Percentiles rank a stretch among this genome's conserved stretches.
These are phyloP conservation scores for Candida sakaeoensis DNA, from an alignment of 805 yeast species.

Conservation along the genomic window DNA sequence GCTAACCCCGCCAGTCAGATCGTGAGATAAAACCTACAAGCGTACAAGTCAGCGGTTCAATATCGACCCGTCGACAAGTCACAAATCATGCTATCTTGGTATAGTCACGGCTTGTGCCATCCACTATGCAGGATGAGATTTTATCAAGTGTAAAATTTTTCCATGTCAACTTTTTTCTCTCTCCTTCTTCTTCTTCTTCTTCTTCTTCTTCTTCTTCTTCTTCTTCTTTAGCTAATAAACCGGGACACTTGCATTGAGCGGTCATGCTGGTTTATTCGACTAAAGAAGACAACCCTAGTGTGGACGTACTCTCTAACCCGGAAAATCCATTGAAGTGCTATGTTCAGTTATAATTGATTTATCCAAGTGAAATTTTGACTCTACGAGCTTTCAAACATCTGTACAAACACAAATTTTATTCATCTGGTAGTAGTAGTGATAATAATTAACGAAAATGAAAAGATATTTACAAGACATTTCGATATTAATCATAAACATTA, in stretches of 20 bases:
- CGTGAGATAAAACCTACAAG: too few relatives aligned
- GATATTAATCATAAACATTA: not conserved
- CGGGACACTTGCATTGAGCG: slow-evolving; percentile 22
- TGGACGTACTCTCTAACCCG: slow-evolving; percentile 29
- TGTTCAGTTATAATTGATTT: slow-evolving; percentile 17
- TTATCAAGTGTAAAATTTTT: too few relatives aligned
- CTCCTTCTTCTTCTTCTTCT: slow-evolving; percentile 3
- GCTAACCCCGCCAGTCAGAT: too few relatives aligned
- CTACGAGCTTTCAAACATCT: slow-evolving; percentile 14
- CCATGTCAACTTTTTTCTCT: not conserved
- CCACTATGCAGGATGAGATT: too few relatives aligned
- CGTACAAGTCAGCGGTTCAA: too few relatives aligned
- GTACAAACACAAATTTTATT: not conserved
- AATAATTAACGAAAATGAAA: too few relatives aligned
- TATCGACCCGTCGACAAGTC: too few relatives aligned
- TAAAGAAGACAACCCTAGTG: slow-evolving; percentile 15
- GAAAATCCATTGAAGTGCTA: slow-evolving; percentile 17
- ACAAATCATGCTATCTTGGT: too few relatives aligned
- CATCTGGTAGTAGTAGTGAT: not conserved
- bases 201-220: slow-evolving; percentile 5
- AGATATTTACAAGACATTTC: not conserved
- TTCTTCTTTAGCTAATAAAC: slow-evolving; percentile 12
- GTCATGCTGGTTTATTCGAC: slow-evolving; percentile 15
- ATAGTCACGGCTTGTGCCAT: too few relatives aligned
- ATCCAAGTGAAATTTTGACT: slow-evolving; percentile 11